Percentiles rank a stretch among this genome's conserved stretches.
phyloP scores from a whole-genome alignment of 495 filamentous ascomycete species.

The Astrothelium subdiscretum region DNA sequence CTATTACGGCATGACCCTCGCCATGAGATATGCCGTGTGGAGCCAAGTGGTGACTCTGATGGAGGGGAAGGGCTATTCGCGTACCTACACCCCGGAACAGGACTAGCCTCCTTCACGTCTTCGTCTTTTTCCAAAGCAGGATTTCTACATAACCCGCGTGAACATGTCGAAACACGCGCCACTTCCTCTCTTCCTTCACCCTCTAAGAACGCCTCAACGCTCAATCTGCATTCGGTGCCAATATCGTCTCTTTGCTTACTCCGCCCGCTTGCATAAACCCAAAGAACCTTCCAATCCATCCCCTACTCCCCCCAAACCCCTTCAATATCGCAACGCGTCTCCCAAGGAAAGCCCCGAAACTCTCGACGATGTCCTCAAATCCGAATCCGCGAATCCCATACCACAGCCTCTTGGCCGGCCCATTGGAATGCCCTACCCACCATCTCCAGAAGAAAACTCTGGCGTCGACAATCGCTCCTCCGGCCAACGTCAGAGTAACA shows the following conservation, averaged over 20 bases:
- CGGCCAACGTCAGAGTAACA: conserved; percentile 62
- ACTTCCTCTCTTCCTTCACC: background rate
- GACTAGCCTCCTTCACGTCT: too few relatives aligned
- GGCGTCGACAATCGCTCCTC: conserved; percentile 58
- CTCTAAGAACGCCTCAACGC: background rate
- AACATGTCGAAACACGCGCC: background rate
- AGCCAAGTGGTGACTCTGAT: too few relatives aligned
- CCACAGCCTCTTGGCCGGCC: conserved; percentile 64
- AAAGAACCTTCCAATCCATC: background rate
- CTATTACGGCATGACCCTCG: too few relatives aligned
- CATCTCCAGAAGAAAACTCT: conserved; percentile 64
- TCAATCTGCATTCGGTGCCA: background rate
- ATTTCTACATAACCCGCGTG: too few relatives aligned
- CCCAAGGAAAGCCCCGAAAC: background rate
- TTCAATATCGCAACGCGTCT: background rate
- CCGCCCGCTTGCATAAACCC: background rate
- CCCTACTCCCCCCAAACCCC: background rate
- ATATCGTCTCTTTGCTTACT: background rate
- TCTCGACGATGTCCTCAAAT: background rate
- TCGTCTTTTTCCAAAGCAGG: too few relatives aligned
- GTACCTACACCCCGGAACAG: too few relatives aligned
- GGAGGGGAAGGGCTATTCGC: too few relatives aligned
- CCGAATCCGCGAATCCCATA: conserved; percentile 17
- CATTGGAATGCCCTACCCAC: conserved; percentile 66
- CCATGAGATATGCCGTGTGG: too few relatives aligned